These are phyloP conservation scores for Beauveria bassiana DNA, from an alignment of 2,329 filamentous ascomycete genomes.

Conservation along the genomic window DNA sequence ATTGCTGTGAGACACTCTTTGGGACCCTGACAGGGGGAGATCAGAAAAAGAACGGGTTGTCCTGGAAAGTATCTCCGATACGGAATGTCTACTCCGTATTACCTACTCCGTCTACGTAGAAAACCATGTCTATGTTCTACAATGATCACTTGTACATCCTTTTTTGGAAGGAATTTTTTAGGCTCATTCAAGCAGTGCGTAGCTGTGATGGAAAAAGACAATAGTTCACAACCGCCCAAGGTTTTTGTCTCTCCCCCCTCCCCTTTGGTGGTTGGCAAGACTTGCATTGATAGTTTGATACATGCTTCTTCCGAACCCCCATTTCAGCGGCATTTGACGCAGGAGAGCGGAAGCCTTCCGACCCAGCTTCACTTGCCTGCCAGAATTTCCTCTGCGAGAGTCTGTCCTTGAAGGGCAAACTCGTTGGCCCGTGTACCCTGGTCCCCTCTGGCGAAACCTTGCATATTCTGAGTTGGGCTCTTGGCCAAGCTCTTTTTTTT, in stretches of 20 bases:
- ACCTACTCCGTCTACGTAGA: no score
- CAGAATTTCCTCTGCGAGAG: no score
- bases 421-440: background rate
- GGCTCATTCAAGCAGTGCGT: no score
- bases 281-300: background rate
- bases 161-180: no score
- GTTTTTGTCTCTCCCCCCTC: no score
- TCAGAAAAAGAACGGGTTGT: no score
- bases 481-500: background rate
- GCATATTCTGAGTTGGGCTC: background rate
- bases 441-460: background rate
- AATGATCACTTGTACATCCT: no score
- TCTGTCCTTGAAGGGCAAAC: background rate
- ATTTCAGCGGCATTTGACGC: background rate
- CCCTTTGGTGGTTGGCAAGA: background rate
- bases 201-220: no score
- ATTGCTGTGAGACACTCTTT: background rate
- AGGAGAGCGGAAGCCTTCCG: conserved; percentile 5
- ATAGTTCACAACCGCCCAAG: no score
- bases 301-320: conserved; percentile 4
- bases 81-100: no score
- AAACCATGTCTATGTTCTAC: no score
- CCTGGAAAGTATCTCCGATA: no score
- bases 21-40: background rate
- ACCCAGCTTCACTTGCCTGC: background rate